A percentile compares a stretch with the other conserved stretches of the same genome.
These are phyloP conservation scores for Logfia minima DNA, from an alignment of 129 eudicot genomes.

Conservation along the genomic window DNA sequence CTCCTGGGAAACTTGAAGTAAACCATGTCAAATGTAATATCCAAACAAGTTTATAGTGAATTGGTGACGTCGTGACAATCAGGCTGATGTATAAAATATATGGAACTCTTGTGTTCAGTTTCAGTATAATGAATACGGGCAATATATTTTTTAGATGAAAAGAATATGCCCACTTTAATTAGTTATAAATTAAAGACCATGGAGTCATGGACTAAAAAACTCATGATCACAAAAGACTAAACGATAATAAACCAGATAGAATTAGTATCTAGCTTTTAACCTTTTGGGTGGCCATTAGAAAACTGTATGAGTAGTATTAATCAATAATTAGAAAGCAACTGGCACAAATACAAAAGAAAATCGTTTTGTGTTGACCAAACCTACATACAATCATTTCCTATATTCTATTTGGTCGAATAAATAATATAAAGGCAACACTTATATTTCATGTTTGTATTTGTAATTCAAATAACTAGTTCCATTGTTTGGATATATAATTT, in stretches of 20 bases:
- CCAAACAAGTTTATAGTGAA: neutral
- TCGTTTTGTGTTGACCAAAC: constrained; percentile 6
- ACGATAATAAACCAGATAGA: neutral
- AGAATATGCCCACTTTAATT: neutral
- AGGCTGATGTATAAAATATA: neutral
- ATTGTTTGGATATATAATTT: neutral
- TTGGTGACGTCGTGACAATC: neutral
- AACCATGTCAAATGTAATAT: neutral
- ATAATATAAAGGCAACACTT: neutral
- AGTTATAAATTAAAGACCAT: neutral
- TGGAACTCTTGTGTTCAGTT: too few relatives aligned
- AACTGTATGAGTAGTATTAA: neutral
- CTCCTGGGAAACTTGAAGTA: neutral
- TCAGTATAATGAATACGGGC: too few relatives aligned
- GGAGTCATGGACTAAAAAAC: neutral
- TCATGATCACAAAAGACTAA: neutral
- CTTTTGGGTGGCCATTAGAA: constrained; percentile 7
- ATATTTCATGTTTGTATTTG: neutral
- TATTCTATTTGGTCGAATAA: neutral
- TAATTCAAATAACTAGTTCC: neutral
- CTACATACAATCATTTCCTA: neutral
- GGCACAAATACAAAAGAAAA: neutral
- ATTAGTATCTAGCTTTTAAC: constrained; percentile 19
- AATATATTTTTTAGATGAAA: too few relatives aligned
- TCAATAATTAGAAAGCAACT: neutral